Conservation (phyloP, 2,329 filamentous ascomycete species). For the Chrysoporthe puriensis region DNA sequence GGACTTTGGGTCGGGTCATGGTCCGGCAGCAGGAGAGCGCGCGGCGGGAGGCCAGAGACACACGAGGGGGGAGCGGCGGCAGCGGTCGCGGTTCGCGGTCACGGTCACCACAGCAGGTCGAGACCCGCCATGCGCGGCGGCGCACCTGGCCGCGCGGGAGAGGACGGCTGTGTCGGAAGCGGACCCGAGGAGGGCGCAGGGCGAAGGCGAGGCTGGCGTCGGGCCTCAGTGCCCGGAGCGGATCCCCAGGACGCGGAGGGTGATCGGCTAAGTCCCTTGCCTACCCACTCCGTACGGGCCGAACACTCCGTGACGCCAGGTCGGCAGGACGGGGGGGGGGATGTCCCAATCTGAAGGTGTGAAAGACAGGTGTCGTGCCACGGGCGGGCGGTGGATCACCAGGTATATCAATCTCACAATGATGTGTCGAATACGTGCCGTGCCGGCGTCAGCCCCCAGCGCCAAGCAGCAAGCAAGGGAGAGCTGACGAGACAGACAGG, state of each 20-base stretch:
- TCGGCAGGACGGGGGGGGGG: conserved; percentile 1
- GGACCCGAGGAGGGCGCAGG: not conserved
- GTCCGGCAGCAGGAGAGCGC: conserved; percentile 29
- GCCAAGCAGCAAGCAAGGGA: no score
- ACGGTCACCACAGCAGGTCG: not conserved
- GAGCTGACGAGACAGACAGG: no score
- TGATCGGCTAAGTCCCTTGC: conserved; percentile 11
- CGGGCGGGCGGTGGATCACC: not conserved
- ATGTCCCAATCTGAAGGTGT: not conserved
- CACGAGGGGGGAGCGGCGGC: not conserved
- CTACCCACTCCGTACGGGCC: conserved; percentile 14
- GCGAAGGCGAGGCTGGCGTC: not conserved
- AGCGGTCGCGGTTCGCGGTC: not conserved
- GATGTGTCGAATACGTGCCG: no score
- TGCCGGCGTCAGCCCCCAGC: no score
- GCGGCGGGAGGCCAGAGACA: not conserved
- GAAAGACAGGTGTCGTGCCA: not conserved
- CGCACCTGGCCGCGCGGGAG: not conserved
- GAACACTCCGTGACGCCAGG: not conserved
- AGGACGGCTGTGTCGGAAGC: not conserved
- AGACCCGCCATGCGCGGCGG: conserved; percentile 1
- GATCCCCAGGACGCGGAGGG: conserved; percentile 7
- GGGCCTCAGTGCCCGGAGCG: not conserved
- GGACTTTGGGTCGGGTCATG: conserved; percentile 59
- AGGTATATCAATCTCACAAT: not conserved